A percentile compares a stretch with the other conserved stretches of the same genome.
These are phyloP conservation scores for Collybia mongolica DNA, from an alignment of 768 basidiomycete species.

Conservation along the genomic window DNA sequence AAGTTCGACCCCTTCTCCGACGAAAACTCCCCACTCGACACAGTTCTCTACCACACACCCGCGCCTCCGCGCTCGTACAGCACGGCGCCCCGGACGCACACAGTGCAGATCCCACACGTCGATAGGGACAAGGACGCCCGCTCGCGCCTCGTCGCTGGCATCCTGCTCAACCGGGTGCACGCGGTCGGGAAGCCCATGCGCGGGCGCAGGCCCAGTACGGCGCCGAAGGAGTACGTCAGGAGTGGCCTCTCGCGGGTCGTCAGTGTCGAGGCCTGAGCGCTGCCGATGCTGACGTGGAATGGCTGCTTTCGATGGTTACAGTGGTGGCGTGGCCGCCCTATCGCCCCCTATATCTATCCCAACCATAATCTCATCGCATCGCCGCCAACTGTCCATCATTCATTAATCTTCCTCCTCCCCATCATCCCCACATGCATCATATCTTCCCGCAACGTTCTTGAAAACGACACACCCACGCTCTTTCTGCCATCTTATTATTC, in stretches of 20 bases:
- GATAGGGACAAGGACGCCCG: constrained; percentile 25
- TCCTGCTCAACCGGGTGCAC: constrained; percentile 52
- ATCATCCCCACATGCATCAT: too few species aligned
- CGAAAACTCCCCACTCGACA: constrained; percentile 7
- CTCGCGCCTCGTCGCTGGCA: constrained; percentile 56
- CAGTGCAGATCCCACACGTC: constrained; percentile 1
- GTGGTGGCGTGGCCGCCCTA: too few species aligned
- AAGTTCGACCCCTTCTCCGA: constrained; percentile 23
- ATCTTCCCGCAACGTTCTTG: too few species aligned
- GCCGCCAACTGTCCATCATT: too few species aligned
- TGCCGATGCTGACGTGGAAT: too few species aligned
- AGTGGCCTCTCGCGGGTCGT: constrained; percentile 53
- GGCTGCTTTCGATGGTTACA: too few species aligned
- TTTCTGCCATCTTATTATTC: too few species aligned
- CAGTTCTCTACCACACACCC: constrained; percentile 10
- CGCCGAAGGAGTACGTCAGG: constrained; percentile 44
- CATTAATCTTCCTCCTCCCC: too few species aligned
- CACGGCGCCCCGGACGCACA: not conserved
- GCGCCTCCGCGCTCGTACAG: not conserved
- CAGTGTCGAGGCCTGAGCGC: constrained; percentile 35
- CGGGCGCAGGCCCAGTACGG: constrained; percentile 28
- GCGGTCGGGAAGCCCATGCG: constrained; percentile 53
- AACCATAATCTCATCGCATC: too few species aligned
- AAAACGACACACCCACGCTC: too few species aligned
- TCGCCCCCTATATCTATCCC: too few species aligned